Evolutionary conservation across 192 early-diverging fungal species (phyloP).

Genomic region (Mycoemilia scoparia): DNA sequence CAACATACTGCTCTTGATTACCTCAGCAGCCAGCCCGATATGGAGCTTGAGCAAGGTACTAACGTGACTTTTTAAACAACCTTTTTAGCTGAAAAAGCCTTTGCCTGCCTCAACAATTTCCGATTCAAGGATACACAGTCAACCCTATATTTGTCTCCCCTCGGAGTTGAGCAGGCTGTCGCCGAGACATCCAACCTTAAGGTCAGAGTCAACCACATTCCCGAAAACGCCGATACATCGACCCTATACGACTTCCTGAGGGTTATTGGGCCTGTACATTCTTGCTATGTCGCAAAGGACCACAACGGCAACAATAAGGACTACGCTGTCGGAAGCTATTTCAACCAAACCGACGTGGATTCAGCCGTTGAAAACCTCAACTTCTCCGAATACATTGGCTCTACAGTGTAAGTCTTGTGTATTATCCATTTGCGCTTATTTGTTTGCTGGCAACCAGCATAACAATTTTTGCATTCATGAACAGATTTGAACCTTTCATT

Average conservation of each 20-base stretch:
- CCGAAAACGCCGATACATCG: slow-evolving; percentile 15
- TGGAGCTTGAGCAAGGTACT: too few species aligned
- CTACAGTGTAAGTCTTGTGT: slow-evolving; percentile 12
- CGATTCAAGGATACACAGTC: slow-evolving; percentile 9
- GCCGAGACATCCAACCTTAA: slow-evolving; percentile 12
- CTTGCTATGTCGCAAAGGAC: slow-evolving; percentile 16
- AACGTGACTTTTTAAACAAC: too few species aligned
- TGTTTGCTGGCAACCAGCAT: slow-evolving; percentile 1
- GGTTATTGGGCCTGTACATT: slow-evolving; percentile 21
- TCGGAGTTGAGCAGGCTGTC: slow-evolving; percentile 10
- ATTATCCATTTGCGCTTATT: slow-evolving; percentile 10
- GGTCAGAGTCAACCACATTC: slow-evolving; percentile 24
- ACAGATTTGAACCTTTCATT: not conserved
- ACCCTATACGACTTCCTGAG: slow-evolving; percentile 25
- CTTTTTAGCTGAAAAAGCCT: slow-evolving; percentile 27
- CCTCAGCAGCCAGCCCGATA: not conserved
- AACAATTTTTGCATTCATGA: not conserved
- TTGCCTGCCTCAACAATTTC: slow-evolving; percentile 18
- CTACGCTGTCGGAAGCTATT: slow-evolving; percentile 20
- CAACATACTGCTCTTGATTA: not conserved
- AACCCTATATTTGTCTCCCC: slow-evolving; percentile 22
- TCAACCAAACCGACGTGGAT: slow-evolving; percentile 11
- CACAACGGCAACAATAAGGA: slow-evolving; percentile 8
- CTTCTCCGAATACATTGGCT: slow-evolving; percentile 19
- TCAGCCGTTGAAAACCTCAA: slow-evolving; percentile 24